Evolutionary conservation across 2,329 filamentous ascomycete species (phyloP).

Genomic region (Arthrinium puccinioides): DNA sequence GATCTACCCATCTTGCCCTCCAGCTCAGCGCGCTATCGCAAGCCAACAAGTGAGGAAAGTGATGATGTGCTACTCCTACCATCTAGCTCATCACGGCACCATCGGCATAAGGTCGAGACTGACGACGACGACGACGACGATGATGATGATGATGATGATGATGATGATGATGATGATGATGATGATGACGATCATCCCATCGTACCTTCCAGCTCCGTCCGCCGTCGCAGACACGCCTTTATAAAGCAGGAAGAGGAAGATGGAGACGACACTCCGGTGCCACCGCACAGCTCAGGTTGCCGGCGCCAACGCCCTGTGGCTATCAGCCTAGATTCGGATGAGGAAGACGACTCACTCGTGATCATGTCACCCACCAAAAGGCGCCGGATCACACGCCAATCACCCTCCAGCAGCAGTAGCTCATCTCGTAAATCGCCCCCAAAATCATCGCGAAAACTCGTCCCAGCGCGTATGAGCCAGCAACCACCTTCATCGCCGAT

Average conservation of each 20-base stretch:
- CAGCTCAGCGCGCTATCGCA: too few species aligned
- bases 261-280: conserved; percentile 12
- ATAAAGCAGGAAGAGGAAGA: conserved; percentile 8
- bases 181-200: conserved; percentile 8
- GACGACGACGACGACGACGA: conserved; percentile 6
- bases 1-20: too few species aligned
- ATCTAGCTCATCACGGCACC: conserved; percentile 2
- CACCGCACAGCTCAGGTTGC: conserved; percentile 5
- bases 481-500: conserved; percentile 11
- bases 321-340: conserved; percentile 14
- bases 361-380: conserved; percentile 20
- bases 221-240: too few species aligned
- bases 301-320: conserved; percentile 8
- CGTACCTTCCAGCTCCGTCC: conserved; percentile 6
- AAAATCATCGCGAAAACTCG: conserved; percentile 4
- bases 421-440: conserved; percentile 3
- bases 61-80: conserved; percentile 4
- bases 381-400: conserved; percentile 12
- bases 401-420: background rate
- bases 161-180: too few species aligned
- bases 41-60: conserved; percentile 6
- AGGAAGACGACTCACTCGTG: conserved; percentile 12
- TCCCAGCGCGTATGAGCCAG: background rate
- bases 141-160: too few species aligned
- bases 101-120: background rate